Base-by-base conservation (phyloP, 352 stramenopile genomes). In the Globisporangium sylvaticum region DNA sequence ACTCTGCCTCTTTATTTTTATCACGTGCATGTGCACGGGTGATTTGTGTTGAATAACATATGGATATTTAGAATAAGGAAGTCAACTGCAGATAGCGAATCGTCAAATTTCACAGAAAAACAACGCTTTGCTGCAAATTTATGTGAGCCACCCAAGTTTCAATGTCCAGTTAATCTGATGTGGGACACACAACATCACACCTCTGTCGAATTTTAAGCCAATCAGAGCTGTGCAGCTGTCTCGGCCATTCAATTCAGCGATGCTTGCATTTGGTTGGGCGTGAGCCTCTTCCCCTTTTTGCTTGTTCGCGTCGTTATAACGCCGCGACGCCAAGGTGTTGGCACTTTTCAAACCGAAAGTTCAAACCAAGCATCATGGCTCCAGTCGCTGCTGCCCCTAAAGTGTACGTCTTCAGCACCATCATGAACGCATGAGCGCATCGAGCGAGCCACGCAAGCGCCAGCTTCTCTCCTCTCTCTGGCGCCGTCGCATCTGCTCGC, bases 331-430 rank as follows among this genome's bases (percentile, higher is more conserved):
- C 52, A 22, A 31, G 9, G 31, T 58, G 31, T 20, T 25, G 54
- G 75, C 83, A 92, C 83, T 92, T 91, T 94, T 94, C 86, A 94
- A 94, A 94, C 86, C 80, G 83, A 83, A 92, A 90, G 81, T 91
- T 90, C 71, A 68, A 54, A 77, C 71, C 83, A 77, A 75, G 70
- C 79, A 81, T 69, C 77, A 94, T 94, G 86, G 82, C 86, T 80
- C 80, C 83, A 72, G 73, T 77, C 67, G 73, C 71, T 67, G 72
- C 76, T 80, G 74, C 80, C 68, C 81, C 83, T 39, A 92, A 93
- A 89, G 81, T 93, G 85, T 93, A 93, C 80, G 84, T 89, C 66
- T 52, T 58, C 42, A 54, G 66, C 58, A 69, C 32, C 65, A 68
- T 18, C n/a, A 4, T 59, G 37, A 34, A 12, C 31, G 34, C 15